Conservation (phyloP, 371 early-diverging fungal genomes). For the Saksenaea oblongispora region DNA sequence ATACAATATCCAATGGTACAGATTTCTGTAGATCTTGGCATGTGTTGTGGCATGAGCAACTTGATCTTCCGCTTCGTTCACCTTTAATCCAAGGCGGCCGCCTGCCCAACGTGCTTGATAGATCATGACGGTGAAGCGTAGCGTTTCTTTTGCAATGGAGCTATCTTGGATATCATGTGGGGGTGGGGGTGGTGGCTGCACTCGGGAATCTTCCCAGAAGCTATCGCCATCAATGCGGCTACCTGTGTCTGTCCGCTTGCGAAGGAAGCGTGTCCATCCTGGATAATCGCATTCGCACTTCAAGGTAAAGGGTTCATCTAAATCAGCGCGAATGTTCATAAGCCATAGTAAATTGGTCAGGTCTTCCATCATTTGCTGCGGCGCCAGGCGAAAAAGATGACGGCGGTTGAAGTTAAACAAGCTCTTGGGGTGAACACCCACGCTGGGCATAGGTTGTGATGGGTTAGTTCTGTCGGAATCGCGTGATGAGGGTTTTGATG, state of each 20-base stretch:
- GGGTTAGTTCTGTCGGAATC: not conserved
- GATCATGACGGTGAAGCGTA: slow-evolving; percentile 31
- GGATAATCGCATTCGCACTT: slow-evolving; percentile 30
- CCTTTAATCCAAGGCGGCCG: slow-evolving; percentile 41
- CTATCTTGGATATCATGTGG: slow-evolving; percentile 3
- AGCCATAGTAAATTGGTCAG: slow-evolving; percentile 18
- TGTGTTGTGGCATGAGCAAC: slow-evolving; percentile 8
- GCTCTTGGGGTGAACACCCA: slow-evolving; percentile 29
- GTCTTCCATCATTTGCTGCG: slow-evolving; percentile 30
- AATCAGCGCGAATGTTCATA: slow-evolving; percentile 20
- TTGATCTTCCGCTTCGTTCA: slow-evolving; percentile 36
- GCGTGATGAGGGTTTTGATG: not conserved
- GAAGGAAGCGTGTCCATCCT: slow-evolving; percentile 19
- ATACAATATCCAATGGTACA: slow-evolving; percentile 27
- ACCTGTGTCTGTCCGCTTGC: slow-evolving; percentile 6
- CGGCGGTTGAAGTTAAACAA: slow-evolving; percentile 39
- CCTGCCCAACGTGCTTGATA: slow-evolving; percentile 46
- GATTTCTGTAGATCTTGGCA: slow-evolving; percentile 20
- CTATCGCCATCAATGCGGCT: slow-evolving; percentile 11
- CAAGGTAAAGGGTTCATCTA: slow-evolving; percentile 23
- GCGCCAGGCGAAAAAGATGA: slow-evolving; percentile 31
- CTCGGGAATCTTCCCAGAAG: slow-evolving; percentile 1
- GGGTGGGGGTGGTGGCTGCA: not conserved
- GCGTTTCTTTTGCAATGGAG: slow-evolving; percentile 11
- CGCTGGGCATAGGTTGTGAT: slow-evolving; percentile 13